phyloP scores from a whole-genome alignment of 2,329 filamentous ascomycete genomes.

The Cercospora berteroae region DNA sequence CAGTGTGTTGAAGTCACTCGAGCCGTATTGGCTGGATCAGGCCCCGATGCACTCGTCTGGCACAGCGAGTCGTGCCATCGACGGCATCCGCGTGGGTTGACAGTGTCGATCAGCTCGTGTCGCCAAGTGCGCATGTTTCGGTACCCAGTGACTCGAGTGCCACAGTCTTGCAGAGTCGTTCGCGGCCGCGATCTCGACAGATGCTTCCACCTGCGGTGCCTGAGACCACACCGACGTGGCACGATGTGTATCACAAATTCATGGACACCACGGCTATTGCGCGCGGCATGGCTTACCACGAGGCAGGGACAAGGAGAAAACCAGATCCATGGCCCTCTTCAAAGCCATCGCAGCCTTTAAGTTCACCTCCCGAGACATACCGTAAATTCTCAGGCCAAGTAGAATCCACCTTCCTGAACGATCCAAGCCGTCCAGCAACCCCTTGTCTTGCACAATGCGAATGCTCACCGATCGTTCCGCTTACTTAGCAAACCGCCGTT shows the following conservation, averaged over 20 bases:
- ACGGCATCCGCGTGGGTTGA: background rate
- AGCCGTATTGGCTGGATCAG: background rate
- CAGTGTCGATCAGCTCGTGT: background rate
- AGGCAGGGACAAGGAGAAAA: background rate
- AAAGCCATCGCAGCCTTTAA: background rate
- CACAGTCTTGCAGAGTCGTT: background rate
- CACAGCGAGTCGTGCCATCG: background rate
- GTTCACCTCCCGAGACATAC: constrained; percentile 1
- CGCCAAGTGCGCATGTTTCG: background rate
- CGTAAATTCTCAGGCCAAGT: background rate
- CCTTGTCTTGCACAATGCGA: background rate
- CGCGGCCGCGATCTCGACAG: background rate
- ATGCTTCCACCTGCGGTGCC: background rate
- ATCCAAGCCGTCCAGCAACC: background rate
- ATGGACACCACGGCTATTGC: background rate
- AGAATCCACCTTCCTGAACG: background rate
- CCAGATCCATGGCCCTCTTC: background rate
- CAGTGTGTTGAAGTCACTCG: background rate
- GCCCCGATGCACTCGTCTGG: background rate
- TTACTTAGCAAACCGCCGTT: background rate
- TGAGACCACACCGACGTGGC: background rate
- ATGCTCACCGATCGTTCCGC: background rate
- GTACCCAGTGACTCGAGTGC: background rate
- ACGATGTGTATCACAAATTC: background rate
- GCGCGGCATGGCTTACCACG: background rate